Base-by-base conservation (phyloP, 768 basidiomycete genomes). In the Auriscalpium vulgare region DNA sequence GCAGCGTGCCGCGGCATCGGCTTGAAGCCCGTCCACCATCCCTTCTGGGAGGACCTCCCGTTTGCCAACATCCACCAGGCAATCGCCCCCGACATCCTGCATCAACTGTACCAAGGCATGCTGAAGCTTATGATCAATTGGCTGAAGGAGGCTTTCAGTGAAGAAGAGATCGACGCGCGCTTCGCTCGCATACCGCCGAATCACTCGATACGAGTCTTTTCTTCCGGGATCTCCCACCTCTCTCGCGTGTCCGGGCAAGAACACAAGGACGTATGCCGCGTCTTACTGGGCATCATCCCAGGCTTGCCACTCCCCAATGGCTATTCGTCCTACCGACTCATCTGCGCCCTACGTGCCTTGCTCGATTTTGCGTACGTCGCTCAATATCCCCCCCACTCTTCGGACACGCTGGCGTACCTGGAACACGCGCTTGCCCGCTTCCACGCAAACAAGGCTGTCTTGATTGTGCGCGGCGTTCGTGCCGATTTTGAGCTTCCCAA, bases 401-500 rank as follows among this genome's bases (percentile, higher is more conserved):
- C 59, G 0, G 46, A 59, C 17, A 71, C 70, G 0, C 67, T 77
- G 0, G 17, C 40, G 0, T 37, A 49, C 5, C 51, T 79, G 0
- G 51, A 66, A 1, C 50, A 60, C 0, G 63, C 69, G 0, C 65
- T 75, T 0, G 13, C 56, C 1, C 16, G 19, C 1, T 79, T 78
- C 56, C 75, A 78, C 56, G 35, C 51, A 2, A 62, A 74, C 60
- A 75, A 75, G 50, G 44, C 60, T 10, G 61, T 71, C 2, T 74
- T 78, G 53, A 50, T 74, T 34, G 61, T 65, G 19, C 59, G 71
- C 4, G 69, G 68, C 2, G 67, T 72, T 17, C 67, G 69, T 0
- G 50, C 65, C 8, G 9, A 68, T 47, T 76, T 75, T 60, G 74
- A 77, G 46, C 63, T 78, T n/a, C 74, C 74, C 0, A 78, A 78